Percentiles rank a stretch among this genome's conserved stretches.
These are phyloP conservation scores for Chlorella vulgaris DNA, from an alignment of 139 green algal species.

Conservation along the genomic window DNA sequence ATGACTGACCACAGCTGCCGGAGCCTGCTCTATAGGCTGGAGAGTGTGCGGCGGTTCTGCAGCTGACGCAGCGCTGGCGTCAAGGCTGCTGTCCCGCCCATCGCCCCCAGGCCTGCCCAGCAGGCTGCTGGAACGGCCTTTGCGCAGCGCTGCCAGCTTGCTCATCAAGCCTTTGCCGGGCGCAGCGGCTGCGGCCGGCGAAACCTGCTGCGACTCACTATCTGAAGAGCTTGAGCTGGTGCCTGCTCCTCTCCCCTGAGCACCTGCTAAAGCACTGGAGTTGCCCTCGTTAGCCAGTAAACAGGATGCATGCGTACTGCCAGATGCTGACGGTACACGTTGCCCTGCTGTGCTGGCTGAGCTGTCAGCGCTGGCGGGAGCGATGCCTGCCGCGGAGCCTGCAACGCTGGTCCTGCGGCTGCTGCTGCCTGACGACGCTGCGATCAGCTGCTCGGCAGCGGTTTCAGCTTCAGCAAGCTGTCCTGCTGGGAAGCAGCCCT, in stretches of 20 bases:
- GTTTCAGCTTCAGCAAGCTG: no score
- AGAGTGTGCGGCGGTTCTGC: no score
- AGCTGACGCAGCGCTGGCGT: background rate
- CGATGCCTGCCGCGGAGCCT: background rate
- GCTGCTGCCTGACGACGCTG: background rate
- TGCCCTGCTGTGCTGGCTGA: background rate
- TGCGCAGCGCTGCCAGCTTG: conserved; percentile 9
- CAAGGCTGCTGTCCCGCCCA: background rate
- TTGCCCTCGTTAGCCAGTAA: no score
- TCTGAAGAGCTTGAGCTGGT: no score
- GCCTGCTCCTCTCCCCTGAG: no score
- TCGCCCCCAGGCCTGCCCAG: background rate
- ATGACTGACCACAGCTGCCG: no score
- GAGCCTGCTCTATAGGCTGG: no score
- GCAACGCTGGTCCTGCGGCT: background rate
- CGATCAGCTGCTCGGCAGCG: background rate
- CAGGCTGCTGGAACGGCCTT: background rate
- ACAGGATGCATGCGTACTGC: no score
- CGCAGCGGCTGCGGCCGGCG: background rate
- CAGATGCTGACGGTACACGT: no score
- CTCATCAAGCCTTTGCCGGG: background rate
- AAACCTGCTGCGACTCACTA: no score
- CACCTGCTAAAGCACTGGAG: no score
- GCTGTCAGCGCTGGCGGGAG: background rate
- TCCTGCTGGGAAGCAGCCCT: background rate